Evolutionary conservation across 805 yeast genomes (phyloP).

Genomic region (Kluyveromyces starmeri): DNA sequence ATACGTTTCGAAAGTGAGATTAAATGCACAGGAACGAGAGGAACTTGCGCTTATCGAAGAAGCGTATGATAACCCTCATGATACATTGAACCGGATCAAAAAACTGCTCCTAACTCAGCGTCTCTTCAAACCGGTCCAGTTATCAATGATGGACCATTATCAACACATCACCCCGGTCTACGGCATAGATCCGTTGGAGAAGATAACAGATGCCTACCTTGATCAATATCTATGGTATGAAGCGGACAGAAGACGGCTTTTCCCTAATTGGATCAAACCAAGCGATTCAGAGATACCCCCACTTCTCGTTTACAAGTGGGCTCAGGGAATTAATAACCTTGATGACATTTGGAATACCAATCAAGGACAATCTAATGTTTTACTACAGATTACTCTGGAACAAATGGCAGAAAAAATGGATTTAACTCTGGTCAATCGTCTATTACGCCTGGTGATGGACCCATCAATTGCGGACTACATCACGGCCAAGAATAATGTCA

Average conservation of each 20-base stretch:
- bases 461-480: conserved; percentile 91
- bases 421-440: conserved; percentile 73
- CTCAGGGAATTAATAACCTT: conserved; percentile 79
- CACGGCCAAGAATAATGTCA: conserved; percentile 81
- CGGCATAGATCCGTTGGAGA: conserved; percentile 83
- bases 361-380: conserved; percentile 69
- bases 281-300: conserved; percentile 93
- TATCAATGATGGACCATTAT: conserved; percentile 89
- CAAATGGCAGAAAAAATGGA: conserved; percentile 81
- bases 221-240: conserved; percentile 97
- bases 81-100: conserved; percentile 76
- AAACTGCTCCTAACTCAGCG: conserved; percentile 77
- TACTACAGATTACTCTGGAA: conserved; percentile 67
- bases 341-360: conserved; percentile 69
- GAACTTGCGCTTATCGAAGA: conserved; percentile 90
- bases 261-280: conserved; percentile 96
- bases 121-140: conserved; percentile 78
- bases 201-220: conserved; percentile 89
- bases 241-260: conserved; percentile 74
- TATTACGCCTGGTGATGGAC: conserved; percentile 74
- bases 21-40: conserved; percentile 83
- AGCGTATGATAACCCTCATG: conserved; percentile 96
- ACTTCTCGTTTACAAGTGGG: conserved; percentile 83
- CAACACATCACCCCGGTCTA: conserved; percentile 80
- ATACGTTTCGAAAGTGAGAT: conserved; percentile 62